Evolutionary conservation across 2,329 filamentous ascomycete genomes (phyloP).

Genomic region (Trichoderma sp.): DNA sequence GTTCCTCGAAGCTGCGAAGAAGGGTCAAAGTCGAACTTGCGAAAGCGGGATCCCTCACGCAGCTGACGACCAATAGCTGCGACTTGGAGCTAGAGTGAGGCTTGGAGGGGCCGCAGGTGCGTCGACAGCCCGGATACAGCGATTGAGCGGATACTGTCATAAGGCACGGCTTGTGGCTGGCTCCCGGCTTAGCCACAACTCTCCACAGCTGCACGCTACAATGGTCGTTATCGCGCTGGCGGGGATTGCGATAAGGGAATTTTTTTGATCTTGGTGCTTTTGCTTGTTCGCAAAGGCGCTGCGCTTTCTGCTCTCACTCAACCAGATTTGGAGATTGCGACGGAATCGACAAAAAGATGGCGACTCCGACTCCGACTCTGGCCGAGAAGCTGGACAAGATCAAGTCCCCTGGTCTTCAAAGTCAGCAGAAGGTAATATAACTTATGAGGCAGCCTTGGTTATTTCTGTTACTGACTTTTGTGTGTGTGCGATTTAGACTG

Average conservation of each 20-base stretch:
- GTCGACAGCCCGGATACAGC: constrained; percentile 38
- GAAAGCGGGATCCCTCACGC: constrained; percentile 15
- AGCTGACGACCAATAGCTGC: constrained; percentile 17
- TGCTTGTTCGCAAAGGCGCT: constrained; percentile 11
- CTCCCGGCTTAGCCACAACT: constrained; percentile 20
- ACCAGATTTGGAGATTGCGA: constrained; percentile 15
- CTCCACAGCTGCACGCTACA: background rate
- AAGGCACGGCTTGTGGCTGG: background rate
- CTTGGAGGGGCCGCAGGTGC: constrained; percentile 38
- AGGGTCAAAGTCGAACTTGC: constrained; percentile 18
- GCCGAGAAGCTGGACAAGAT: constrained; percentile 97
- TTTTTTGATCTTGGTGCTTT: constrained; percentile 27
- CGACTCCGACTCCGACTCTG: constrained; percentile 58
- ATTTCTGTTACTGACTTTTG: constrained; percentile 27
- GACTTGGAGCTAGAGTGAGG: constrained; percentile 29
- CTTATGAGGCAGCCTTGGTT: background rate
- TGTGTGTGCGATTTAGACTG: constrained; percentile 59
- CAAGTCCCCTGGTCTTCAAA: constrained; percentile 93
- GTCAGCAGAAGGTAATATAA: constrained; percentile 79
- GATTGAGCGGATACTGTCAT: constrained; percentile 32
- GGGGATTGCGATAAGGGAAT: constrained; percentile 31
- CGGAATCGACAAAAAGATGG: constrained; percentile 46
- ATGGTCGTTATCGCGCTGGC: constrained; percentile 27
- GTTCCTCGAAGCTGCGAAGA: constrained; percentile 44
- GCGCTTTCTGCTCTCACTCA: constrained; percentile 21